Base-by-base conservation (phyloP, 306 rosid species). In the Inga laurina region DNA sequence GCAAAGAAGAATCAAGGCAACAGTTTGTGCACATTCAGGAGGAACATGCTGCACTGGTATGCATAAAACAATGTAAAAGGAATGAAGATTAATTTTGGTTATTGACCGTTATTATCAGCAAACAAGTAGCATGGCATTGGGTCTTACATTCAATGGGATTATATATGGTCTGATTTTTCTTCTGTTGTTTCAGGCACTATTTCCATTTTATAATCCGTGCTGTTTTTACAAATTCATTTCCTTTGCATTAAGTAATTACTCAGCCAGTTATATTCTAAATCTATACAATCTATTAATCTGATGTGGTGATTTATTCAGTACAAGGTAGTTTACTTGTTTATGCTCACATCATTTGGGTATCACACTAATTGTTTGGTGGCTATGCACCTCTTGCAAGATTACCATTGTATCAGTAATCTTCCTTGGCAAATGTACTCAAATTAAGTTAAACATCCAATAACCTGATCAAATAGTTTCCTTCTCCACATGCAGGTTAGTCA, bases 1-100 rank as follows among this genome's bases (percentile, higher is more conserved):
- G 89, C 84, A 86, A 89, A 85, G 94, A 96, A 85, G 98, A 93
- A 86, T 86, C 97, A 76, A 87, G 82, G 83, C 90, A 86, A 85
- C 86, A 83, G 79, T 81, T 93, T 88, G 78, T 87, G 68, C 84
- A n/a, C 64, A 83, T 90, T 82, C 90, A 90, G 88, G 97, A 91
- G 82, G 97, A 92, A 85, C 94, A 96, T 52, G 78, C 90, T 73
- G 54, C 85, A 21, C 83, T 92, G 91, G 99, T 94, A 89, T 82
- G 85, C 82, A 76, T 82, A 59, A 72, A 88, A 79, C 52, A 62
- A 37, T n/a, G 45, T 41, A 62, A 62, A 62, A 62, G 18, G 37
- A 24, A 62, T 62, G 37, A 62, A 84, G 69, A 66, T 79, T 74
- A 59, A 44, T 82, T 46, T 44, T 52, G 57, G 70, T 48, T 82